Conservation (phyloP, 495 filamentous ascomycete species). For the Podospora pseudoanserina region DNA sequence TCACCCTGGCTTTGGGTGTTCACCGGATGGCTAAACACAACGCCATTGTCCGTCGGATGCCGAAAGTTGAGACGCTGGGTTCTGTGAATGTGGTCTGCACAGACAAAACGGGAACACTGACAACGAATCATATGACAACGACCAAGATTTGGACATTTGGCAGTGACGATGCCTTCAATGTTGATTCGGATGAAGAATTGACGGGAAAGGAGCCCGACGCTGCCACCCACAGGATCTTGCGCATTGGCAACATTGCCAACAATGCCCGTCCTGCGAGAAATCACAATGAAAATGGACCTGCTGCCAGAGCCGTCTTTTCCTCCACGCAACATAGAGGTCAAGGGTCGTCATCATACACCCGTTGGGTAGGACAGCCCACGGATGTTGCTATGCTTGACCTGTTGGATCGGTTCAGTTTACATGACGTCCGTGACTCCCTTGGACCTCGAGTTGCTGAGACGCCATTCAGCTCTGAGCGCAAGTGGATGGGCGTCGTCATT, state of each 20-base stretch:
- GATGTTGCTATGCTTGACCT: slow-evolving; percentile 94
- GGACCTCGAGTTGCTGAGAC: slow-evolving; percentile 75
- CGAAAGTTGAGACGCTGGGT: slow-evolving; percentile 95
- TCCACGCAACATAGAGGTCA: slow-evolving; percentile 64
- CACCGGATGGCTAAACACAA: slow-evolving; percentile 90
- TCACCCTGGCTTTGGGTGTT: slow-evolving; percentile 90
- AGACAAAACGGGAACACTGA: slow-evolving; percentile 92
- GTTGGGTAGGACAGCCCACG: slow-evolving; percentile 96
- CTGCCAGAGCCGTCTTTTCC: slow-evolving; percentile 71
- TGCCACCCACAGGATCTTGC: slow-evolving; percentile 72
- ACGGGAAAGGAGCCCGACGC: slow-evolving; percentile 59
- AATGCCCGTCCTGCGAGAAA: slow-evolving; percentile 72
- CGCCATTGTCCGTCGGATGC: slow-evolving; percentile 90
- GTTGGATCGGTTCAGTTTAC: slow-evolving; percentile 81
- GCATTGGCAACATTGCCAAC: slow-evolving; percentile 94
- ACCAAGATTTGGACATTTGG: slow-evolving; percentile 96
- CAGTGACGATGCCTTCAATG: slow-evolving; percentile 62
- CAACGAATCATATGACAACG: slow-evolving; percentile 97
- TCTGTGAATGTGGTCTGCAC: slow-evolving; percentile 98
- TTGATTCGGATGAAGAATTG: slow-evolving; percentile 65
- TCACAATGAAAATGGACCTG: slow-evolving; percentile 57
- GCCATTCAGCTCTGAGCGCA: slow-evolving; percentile 93
- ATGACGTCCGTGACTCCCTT: slow-evolving; percentile 82
- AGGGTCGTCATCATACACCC: slow-evolving; percentile 61
- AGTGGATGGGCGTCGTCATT: slow-evolving; percentile 98